Evolutionary conservation across 805 yeast species (phyloP).

Genomic region (Teunomyces aglyptinius): DNA sequence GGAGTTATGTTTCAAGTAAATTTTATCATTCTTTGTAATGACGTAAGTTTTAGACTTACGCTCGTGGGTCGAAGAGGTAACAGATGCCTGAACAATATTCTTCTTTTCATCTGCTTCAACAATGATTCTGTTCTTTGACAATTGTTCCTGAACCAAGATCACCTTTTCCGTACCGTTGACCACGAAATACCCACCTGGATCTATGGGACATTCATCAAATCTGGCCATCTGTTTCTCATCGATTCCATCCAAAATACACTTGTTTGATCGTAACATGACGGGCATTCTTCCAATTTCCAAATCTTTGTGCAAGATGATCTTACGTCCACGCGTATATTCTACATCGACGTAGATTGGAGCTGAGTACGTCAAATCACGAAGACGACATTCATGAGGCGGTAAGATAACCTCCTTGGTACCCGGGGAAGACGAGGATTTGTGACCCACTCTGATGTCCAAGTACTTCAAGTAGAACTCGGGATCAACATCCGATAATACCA

Average conservation of each 20-base stretch:
- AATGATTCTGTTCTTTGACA: slow-evolving; percentile 93
- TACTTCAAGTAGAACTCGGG: slow-evolving; percentile 95
- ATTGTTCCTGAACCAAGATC: slow-evolving; percentile 93
- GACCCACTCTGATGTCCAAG: slow-evolving; percentile 89
- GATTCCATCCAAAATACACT: slow-evolving; percentile 81
- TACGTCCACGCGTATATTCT: slow-evolving; percentile 93
- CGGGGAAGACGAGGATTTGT: slow-evolving; percentile 54
- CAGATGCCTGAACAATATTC: slow-evolving; percentile 93
- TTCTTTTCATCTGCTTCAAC: slow-evolving; percentile 97
- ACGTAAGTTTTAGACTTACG: slow-evolving; percentile 97
- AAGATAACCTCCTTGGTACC: slow-evolving; percentile 58
- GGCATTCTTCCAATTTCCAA: slow-evolving; percentile 98
- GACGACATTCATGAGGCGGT: slow-evolving; percentile 93
- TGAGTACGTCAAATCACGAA: slow-evolving; percentile 89
- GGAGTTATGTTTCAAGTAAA: slow-evolving; percentile 92
- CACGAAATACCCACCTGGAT: slow-evolving; percentile 98
- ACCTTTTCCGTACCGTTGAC: slow-evolving; percentile 98
- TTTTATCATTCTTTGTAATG: slow-evolving; percentile 83
- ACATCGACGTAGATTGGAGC: slow-evolving; percentile 97
- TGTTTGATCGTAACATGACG: slow-evolving; percentile 92
- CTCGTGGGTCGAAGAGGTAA: slow-evolving; percentile 96
- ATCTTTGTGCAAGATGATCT: slow-evolving; percentile 84
- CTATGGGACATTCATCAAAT: slow-evolving; percentile 91
- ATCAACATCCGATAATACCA: slow-evolving; percentile 89
- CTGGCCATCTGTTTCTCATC: slow-evolving; percentile 82